These are phyloP conservation scores for Mallotus japonicus DNA, from an alignment of 441 rosid species.

Conservation along the genomic window DNA sequence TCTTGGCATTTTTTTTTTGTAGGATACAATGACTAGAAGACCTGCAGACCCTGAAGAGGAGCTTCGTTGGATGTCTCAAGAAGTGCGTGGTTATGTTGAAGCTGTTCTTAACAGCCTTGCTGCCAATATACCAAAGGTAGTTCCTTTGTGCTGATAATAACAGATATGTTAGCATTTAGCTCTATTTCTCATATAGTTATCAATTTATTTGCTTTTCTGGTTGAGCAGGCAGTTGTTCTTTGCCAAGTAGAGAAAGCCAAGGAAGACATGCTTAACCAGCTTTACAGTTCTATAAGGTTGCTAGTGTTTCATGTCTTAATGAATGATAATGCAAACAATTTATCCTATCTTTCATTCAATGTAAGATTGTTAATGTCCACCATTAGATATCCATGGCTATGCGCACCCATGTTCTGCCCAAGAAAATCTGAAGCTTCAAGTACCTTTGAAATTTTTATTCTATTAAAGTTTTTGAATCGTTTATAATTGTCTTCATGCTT, in stretches of 20 bases:
- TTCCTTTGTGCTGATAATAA: slow-evolving; percentile 19
- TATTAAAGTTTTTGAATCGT: neutral
- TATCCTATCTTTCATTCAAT: too few relatives aligned
- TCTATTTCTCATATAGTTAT: neutral
- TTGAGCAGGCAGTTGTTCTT: slow-evolving; percentile 93
- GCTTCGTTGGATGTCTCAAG: slow-evolving; percentile 99
- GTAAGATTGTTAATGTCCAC: neutral
- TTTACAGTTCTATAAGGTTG: slow-evolving; percentile 93
- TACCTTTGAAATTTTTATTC: neutral
- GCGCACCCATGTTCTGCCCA: neutral
- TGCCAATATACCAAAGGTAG: slow-evolving; percentile 98
- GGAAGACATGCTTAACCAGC: slow-evolving; percentile 98
- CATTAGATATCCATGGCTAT: neutral
- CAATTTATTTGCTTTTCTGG: slow-evolving; percentile 24
- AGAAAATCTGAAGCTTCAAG: neutral
- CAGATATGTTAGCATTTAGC: neutral
- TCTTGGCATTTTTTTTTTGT: slow-evolving; percentile 12
- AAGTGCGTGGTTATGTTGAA: slow-evolving; percentile 99
- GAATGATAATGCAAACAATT: slow-evolving; percentile 11
- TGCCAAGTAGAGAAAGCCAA: slow-evolving; percentile 99
- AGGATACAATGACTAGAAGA: slow-evolving; percentile 93
- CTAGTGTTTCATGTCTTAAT: slow-evolving; percentile 10
- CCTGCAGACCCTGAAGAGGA: slow-evolving; percentile 99
- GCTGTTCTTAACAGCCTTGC: slow-evolving; percentile 99
- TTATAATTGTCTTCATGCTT: slow-evolving; percentile 9